These are phyloP conservation scores for Vigna hirtella DNA, from an alignment of 306 rosid species.

Conservation along the genomic window DNA sequence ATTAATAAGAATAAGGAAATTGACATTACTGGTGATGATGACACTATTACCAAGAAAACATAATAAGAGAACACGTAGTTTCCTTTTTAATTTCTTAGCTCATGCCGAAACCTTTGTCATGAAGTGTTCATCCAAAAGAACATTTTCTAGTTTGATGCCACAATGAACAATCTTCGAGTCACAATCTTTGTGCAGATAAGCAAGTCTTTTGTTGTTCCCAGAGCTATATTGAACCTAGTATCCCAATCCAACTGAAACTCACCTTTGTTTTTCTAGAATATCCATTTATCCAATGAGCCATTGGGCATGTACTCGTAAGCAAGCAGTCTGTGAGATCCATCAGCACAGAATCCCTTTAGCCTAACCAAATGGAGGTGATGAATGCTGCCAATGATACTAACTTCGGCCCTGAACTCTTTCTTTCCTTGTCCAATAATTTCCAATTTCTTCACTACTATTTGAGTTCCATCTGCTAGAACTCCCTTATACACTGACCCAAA, in stretches of 20 bases:
- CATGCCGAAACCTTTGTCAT: slow-evolving; percentile 76
- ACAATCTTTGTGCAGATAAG: slow-evolving; percentile 91
- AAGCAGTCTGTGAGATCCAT: slow-evolving; percentile 80
- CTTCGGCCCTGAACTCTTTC: slow-evolving; percentile 96
- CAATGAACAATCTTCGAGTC: slow-evolving; percentile 89
- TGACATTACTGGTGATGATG: background rate
- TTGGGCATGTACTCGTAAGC: slow-evolving; percentile 88
- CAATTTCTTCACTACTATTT: slow-evolving; percentile 82
- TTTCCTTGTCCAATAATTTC: slow-evolving; percentile 94
- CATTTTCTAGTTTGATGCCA: slow-evolving; percentile 94
- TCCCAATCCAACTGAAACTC: slow-evolving; percentile 77
- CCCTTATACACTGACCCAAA: slow-evolving; percentile 93
- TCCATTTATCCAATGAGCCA: slow-evolving; percentile 88
- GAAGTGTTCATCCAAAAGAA: slow-evolving; percentile 78
- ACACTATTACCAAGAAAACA: slow-evolving; percentile 20
- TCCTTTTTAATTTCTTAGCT: slow-evolving; percentile 20
- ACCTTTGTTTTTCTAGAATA: slow-evolving; percentile 64
- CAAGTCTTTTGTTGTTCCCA: slow-evolving; percentile 89
- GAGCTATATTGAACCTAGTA: slow-evolving; percentile 76
- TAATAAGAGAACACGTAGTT: slow-evolving; percentile 2
- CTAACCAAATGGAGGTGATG: slow-evolving; percentile 88
- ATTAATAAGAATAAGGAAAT: slow-evolving; percentile 8
- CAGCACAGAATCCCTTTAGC: slow-evolving; percentile 90
- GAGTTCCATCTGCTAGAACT: slow-evolving; percentile 72
- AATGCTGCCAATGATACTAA: slow-evolving; percentile 91